Evolutionary conservation across 306 rosid species (phyloP).

Genomic region (Crataegus laevigata): DNA sequence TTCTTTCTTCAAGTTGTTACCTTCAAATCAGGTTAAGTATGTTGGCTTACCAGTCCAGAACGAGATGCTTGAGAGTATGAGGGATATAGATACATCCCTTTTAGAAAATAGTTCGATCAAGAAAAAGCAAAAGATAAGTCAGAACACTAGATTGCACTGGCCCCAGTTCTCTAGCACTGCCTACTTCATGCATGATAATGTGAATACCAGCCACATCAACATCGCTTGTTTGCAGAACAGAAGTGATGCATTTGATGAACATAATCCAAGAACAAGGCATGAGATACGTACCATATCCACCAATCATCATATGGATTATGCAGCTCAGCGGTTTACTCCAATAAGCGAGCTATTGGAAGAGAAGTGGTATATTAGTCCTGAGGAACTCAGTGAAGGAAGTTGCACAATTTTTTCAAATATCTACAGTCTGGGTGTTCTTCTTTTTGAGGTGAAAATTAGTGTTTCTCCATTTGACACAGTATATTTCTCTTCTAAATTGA

Average conservation of each 20-base stretch:
- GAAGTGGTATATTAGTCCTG: conserved; percentile 83
- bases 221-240: conserved; percentile 27
- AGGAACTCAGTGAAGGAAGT: conserved; percentile 48
- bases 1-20: conserved; percentile 53
- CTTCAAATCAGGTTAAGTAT: conserved; percentile 56
- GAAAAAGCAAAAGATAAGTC: conserved; percentile 53
- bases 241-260: conserved; percentile 30
- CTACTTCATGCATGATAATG: conserved; percentile 27
- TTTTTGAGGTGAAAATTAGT: conserved; percentile 68
- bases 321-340: conserved; percentile 28
- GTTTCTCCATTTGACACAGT: conserved; percentile 14
- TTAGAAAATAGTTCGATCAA: conserved; percentile 27
- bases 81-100: conserved; percentile 38
- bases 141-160: conserved; percentile 31
- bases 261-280: conserved; percentile 20
- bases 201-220: conserved; percentile 31
- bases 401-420: conserved; percentile 64
- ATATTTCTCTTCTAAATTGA: conserved; percentile 8
- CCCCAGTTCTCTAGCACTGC: conserved; percentile 33
- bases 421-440: conserved; percentile 78
- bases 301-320: conserved; percentile 33
- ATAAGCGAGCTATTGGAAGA: conserved; percentile 52
- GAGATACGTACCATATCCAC: conserved; percentile 38
- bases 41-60: conserved; percentile 40
- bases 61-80: conserved; percentile 26